Evolutionary conservation across 495 filamentous ascomycete genomes (phyloP), one percentile per base, ranked within the genome.

Genomic region (Lasiosphaeria ovina): DNA sequence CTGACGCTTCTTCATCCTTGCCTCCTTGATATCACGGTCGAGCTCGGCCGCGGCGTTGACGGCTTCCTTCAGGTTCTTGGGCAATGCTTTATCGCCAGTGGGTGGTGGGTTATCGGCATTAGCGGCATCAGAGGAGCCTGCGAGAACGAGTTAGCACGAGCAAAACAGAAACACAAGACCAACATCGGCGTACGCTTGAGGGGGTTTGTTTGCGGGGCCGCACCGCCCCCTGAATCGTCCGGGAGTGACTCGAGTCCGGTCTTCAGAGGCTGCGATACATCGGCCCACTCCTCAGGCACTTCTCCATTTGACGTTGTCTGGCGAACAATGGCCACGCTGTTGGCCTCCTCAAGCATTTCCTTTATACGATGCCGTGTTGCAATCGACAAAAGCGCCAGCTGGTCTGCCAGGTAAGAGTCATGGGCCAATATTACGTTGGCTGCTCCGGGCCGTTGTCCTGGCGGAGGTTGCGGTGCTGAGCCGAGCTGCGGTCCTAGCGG

Each of bases 361-460:
- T 54, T 54, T 4, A 60, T 11, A 14, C 62, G 36, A n/a, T 58
- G 49, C 35, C 58, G 61, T 11, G 58, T 58, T 14, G 55, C 55
- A 35, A 57, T 48, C 10, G 55, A 57, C 12, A 57, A 17, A 32
- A 57, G 95, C 33, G 87, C 84, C 17, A 95, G 65, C 52, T 96
- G 85, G 54, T 96, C 90, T 12, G 86, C 85, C 36, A 94, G 71
- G 38, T 79, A 82, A 2, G 87, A 79, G 9, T 88, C 87, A 33
- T 82, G 76, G 14, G 85, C n/a, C n/a, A n/a, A n/a, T n/a, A n/a
- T n/a, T n/a, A n/a, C n/a, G n/a, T n/a, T n/a, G n/a, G n/a, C n/a
- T n/a, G n/a, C n/a, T n/a, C n/a, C n/a, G n/a, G n/a, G n/a, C n/a
- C n/a, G n/a, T n/a, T n/a, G n/a, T n/a, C n/a, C n/a, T n/a, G n/a